phyloP scores from a whole-genome alignment of 306 rosid species.

The Rosa persica region DNA sequence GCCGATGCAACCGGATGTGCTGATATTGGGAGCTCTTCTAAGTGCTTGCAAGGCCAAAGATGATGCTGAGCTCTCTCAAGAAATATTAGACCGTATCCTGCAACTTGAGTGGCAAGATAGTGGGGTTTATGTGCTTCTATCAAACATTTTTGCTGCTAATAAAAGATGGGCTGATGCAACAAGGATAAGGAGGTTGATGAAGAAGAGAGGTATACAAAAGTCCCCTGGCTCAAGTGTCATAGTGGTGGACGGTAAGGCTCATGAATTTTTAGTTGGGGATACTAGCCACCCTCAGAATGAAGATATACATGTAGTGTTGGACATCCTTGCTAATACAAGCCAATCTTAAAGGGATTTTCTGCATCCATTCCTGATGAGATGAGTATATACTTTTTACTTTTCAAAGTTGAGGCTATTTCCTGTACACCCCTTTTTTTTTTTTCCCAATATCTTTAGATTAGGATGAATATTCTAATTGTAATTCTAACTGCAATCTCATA shows the following conservation, averaged over 20 bases:
- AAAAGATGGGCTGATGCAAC: constrained; percentile 72
- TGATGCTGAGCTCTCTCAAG: constrained; percentile 49
- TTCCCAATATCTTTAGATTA: background rate
- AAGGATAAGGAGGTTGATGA: constrained; percentile 67
- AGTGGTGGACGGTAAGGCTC: constrained; percentile 61
- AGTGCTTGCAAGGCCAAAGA: constrained; percentile 54
- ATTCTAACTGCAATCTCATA: background rate
- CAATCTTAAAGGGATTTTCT: constrained; percentile 38
- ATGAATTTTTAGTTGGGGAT: constrained; percentile 64
- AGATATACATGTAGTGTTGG: constrained; percentile 45
- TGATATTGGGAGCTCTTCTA: constrained; percentile 70
- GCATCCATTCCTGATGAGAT: constrained; percentile 31
- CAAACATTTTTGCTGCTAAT: constrained; percentile 62
- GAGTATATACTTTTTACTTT: constrained; percentile 4
- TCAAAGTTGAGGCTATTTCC: background rate
- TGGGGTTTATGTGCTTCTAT: constrained; percentile 75
- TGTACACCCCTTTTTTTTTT: background rate
- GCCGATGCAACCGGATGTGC: constrained; percentile 82
- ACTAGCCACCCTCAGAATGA: constrained; percentile 53
- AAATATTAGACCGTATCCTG: constrained; percentile 45
- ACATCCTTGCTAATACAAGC: constrained; percentile 47
- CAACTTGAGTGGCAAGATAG: constrained; percentile 58
- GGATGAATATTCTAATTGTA: background rate
- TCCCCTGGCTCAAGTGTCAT: constrained; percentile 66
- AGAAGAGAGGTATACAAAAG: constrained; percentile 66